Evolutionary conservation across 1,284 basidiomycete genomes (phyloP), one percentile per base, ranked within the genome.

Genomic region (Cutaneotrichosporon dermatis): DNA sequence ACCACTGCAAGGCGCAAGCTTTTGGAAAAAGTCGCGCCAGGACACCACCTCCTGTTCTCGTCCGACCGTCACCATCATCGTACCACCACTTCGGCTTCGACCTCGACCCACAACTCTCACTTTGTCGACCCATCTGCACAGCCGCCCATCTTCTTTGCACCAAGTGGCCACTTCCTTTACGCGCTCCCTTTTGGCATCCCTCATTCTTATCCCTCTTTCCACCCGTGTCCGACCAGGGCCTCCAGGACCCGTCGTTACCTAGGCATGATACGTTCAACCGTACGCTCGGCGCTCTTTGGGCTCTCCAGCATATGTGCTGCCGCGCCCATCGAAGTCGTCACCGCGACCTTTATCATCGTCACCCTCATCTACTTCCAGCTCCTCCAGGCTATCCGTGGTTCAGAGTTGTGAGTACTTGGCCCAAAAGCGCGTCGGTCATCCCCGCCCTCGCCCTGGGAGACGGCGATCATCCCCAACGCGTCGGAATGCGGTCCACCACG

Each of bases 321-420:
- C 8, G 75, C 75, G 9, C 83, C 84, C 9, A 84, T 84, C 70
- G 93, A 97, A 76, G 88, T 89, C 25, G 90, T 95, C 67, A 91
- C 95, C 58, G 84, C 86, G 71, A 88, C 90, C 78, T 90, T 87
- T 74, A 85, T 93, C 72, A 77, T 92, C 61, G 88, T 88, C 40
- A 96, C 93, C 3, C 83, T 96, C 45, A 88, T 89, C 53, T 96
- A 96, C 79, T 94, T 96, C 76, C 90, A 93, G 75, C 83, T 95
- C 63, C 83, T 97, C 59, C 85, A 86, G 63, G 88, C 90, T 48
- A 87, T 94, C 74, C 91, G 91, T 51, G 76, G 79, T 53, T 80
- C 79, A 36, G 77, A 80, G 60, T 81, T 82, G 74, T 77, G 58
- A 69, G 72, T 72, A 13, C 33, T 11, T 25, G 25, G 25, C 25